These are phyloP conservation scores for Lenwebbia sp. DNA, from an alignment of 345 rosid species.

Conservation along the genomic window DNA sequence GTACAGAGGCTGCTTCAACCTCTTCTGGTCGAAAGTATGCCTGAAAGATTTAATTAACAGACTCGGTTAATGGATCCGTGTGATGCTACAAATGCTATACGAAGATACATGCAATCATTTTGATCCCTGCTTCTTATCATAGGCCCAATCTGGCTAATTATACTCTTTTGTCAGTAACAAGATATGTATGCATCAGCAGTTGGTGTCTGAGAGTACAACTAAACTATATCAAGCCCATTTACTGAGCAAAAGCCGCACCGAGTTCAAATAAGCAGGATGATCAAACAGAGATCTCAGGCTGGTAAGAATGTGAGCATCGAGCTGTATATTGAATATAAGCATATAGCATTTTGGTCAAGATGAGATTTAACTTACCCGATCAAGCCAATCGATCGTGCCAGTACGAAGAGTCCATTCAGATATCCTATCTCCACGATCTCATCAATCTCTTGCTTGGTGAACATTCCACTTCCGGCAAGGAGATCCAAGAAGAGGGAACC, in stretches of 20 bases:
- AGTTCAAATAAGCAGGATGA: not conserved
- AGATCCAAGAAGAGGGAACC: slow-evolving; percentile 96
- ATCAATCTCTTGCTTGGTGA: slow-evolving; percentile 84
- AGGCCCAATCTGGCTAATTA: not conserved
- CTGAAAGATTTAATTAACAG: slow-evolving; percentile 17
- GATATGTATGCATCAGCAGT: not conserved
- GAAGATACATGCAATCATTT: not conserved
- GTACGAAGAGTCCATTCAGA: slow-evolving; percentile 85
- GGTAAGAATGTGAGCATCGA: not conserved
- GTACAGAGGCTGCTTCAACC: slow-evolving; percentile 91
- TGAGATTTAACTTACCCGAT: slow-evolving; percentile 47
- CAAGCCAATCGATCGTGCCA: slow-evolving; percentile 89
- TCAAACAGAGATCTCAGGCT: not conserved
- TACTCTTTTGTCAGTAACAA: not conserved
- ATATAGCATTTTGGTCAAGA: not conserved
- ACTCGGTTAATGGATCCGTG: not conserved
- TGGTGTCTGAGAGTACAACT: not conserved
- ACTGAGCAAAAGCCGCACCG: not conserved
- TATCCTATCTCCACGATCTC: slow-evolving; percentile 83
- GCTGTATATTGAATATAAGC: not conserved
- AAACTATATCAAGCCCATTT: not conserved
- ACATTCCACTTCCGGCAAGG: slow-evolving; percentile 89
- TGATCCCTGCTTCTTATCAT: not conserved
- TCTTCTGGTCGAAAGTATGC: slow-evolving; percentile 95
- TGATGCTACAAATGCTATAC: not conserved